These are phyloP conservation scores for Fusarium anthophilum DNA, from an alignment of 2,329 filamentous ascomycete genomes.

Conservation along the genomic window DNA sequence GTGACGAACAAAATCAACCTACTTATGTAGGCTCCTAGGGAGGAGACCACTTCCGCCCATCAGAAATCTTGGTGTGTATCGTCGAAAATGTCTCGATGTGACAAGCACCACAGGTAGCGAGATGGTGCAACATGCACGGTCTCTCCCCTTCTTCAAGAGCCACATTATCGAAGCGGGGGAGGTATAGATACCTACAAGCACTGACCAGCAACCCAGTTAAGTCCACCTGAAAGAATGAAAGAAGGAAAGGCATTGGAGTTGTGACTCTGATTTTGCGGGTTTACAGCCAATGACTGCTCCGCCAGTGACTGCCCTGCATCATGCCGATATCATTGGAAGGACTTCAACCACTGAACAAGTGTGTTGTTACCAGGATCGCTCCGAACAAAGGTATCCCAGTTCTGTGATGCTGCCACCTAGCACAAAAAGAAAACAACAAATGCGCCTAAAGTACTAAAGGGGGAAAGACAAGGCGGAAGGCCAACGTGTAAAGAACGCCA, in stretches of 20 bases:
- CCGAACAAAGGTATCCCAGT: slow-evolving; percentile 13
- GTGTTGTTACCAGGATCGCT: slow-evolving; percentile 5
- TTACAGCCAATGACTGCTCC: slow-evolving; percentile 27
- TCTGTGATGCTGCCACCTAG: slow-evolving; percentile 30
- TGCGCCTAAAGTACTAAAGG: slow-evolving; percentile 3
- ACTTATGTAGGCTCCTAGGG: not conserved
- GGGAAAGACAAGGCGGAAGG: not conserved
- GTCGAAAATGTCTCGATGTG: slow-evolving; percentile 2
- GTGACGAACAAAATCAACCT: not conserved
- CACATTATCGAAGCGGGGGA: not conserved
- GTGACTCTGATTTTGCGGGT: slow-evolving; percentile 14
- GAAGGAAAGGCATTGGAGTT: slow-evolving; percentile 15
- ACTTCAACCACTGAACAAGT: slow-evolving; percentile 6
- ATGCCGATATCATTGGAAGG: slow-evolving; percentile 22
- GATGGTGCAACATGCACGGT: slow-evolving; percentile 19
- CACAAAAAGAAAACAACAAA: not conserved
- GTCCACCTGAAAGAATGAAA: not conserved
- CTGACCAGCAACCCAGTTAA: slow-evolving; percentile 11
- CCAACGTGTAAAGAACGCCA: not conserved
- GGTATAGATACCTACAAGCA: slow-evolving; percentile 17
- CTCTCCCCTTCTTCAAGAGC: slow-evolving; percentile 25
- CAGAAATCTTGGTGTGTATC: slow-evolving; percentile 11
- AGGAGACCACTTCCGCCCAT: slow-evolving; percentile 3
- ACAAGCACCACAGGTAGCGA: not conserved
- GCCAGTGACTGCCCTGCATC: slow-evolving; percentile 4